Evolutionary conservation across 441 rosid species (phyloP).

Genomic region (Populus trichocarpa): DNA sequence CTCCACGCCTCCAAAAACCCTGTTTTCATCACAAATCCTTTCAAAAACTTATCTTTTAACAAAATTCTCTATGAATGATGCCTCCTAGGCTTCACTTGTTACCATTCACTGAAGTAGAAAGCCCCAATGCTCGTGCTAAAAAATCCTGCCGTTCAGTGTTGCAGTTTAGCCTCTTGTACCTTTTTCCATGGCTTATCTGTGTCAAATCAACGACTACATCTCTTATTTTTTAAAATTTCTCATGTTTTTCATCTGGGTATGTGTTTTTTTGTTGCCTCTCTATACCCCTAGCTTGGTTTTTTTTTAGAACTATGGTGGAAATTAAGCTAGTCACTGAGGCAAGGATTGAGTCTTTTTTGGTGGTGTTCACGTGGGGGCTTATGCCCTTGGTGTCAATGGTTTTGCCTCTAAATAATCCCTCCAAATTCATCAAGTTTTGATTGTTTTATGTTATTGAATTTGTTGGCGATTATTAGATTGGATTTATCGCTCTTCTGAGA

Average conservation of each 20-base stretch:
- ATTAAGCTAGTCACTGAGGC: constrained; percentile 55
- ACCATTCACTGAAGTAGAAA: constrained; percentile 10
- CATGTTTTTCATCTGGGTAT: not conserved
- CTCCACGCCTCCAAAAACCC: not conserved
- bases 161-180: constrained; percentile 49
- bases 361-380: constrained; percentile 54
- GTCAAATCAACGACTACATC: constrained; percentile 65
- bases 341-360: constrained; percentile 15
- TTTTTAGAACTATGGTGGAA: constrained; percentile 21
- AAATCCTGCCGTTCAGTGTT: constrained; percentile 57
- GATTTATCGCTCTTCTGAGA: constrained; percentile 90
- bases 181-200: constrained; percentile 50
- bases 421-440: not conserved
- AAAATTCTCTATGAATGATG: constrained; percentile 32
- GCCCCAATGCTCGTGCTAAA: constrained; percentile 84
- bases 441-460: not conserved
- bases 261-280: constrained; percentile 28
- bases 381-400: constrained; percentile 12
- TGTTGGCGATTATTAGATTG: constrained; percentile 51
- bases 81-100: constrained; percentile 62
- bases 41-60: no score
- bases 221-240: no score
- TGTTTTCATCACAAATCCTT: not conserved
- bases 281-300: constrained; percentile 56
- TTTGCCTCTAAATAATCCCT: constrained; percentile 47